Base-by-base conservation (phyloP, 2,329 filamentous ascomycete species). In the Calcarisporium arbuscula region DNA sequence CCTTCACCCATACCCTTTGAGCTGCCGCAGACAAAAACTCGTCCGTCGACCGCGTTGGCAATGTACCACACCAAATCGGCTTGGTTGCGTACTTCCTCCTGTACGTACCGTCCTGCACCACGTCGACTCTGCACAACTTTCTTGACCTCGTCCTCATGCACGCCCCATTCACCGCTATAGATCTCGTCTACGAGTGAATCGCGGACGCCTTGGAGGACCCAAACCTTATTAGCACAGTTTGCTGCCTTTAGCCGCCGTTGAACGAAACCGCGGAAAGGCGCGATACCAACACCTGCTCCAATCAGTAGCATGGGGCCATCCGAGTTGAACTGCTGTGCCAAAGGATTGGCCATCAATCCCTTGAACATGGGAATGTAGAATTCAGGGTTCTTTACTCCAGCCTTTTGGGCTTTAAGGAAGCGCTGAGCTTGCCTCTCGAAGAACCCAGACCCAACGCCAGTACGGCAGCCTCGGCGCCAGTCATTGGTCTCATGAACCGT, bases 31-130 rank as follows among this genome's bases (percentile, higher is more conserved):
- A 98, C 92, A 56, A 98, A 98, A 34, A 96, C 80, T 34, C 92
- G 80, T 2, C 92, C 92, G 52, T 98, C 92, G n/a, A 96, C 71
- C 3, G 88, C 80, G 58, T 96, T 96, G 68, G 94, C 85, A 44
- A 96, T 88, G 58, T 87, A 94, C 92, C 92, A 98, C 12, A 96
- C 90, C n/a, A 96, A 74, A 54, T 96, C 92, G 2, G 89, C 86
- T 58, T 96, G 92, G 44, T 85, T 74, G 9, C 77, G 71, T 8
- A 98, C 90, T 60, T 96, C 92, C 52, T 98, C 92, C 56, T 98
- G 92, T 3, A 98, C 92, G 54, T 98, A 98, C 45, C 83, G 82
- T 43, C 86, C 85, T 48, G 88, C 83, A 29, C 84, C 85, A 31
- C 70, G 73, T 34, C 80, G 80, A 47, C 76, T 85, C 59, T 92